phyloP scores from a whole-genome alignment of 2,329 filamentous ascomycete genomes.

The Cercospora beticola region DNA sequence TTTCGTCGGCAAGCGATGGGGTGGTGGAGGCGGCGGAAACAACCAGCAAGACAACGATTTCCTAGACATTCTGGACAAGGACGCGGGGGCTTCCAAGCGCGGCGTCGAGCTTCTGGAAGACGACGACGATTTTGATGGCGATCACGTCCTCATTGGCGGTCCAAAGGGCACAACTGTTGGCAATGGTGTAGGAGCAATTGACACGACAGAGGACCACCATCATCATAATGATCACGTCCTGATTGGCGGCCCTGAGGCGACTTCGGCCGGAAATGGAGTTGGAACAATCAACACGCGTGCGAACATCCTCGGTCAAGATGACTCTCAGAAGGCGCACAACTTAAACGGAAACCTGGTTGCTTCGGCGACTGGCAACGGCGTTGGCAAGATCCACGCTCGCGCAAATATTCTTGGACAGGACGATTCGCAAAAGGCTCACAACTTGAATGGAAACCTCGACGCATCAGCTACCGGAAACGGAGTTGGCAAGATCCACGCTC shows the following conservation, averaged over 20 bases:
- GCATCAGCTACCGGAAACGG: neutral
- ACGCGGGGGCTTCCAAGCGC: neutral
- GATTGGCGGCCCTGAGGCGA: neutral
- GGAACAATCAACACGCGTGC: neutral
- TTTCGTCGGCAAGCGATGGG: neutral
- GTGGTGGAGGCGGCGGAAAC: neutral
- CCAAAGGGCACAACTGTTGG: neutral
- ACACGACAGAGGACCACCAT: neutral
- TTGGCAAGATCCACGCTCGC: neutral
- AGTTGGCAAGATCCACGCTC: neutral
- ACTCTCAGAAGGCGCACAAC: neutral
- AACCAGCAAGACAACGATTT: neutral
- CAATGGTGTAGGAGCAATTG: neutral
- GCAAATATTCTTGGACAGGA: neutral
- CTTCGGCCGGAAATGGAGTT: neutral
- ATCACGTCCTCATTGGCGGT: neutral
- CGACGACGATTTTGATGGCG: neutral
- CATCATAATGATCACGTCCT: neutral
- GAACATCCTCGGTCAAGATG: neutral
- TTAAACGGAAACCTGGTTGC: neutral
- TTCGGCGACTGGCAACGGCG: neutral
- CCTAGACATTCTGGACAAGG: neutral
- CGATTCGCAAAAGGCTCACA: neutral
- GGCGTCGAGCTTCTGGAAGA: neutral
- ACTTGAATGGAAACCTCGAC: neutral